Evolutionary conservation across 2,329 filamentous ascomycete genomes (phyloP).

Genomic region (Graphilbum sp.): DNA sequence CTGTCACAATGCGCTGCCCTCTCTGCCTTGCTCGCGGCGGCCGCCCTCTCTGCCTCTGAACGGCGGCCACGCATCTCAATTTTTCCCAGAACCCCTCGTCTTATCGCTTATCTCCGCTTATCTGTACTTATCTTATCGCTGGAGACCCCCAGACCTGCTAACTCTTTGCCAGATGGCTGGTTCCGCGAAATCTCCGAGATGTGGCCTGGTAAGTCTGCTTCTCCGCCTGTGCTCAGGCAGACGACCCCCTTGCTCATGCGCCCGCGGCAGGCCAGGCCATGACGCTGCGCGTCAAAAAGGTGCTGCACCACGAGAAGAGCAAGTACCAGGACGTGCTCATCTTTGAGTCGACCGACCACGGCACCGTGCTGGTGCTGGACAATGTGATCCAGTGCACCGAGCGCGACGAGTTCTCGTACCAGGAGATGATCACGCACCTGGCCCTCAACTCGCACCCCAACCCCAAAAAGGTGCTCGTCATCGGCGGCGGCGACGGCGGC

Average conservation of each 20-base stretch:
- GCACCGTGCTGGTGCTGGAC: conserved; percentile 90
- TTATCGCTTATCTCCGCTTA: conserved; percentile 7
- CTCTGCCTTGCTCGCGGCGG: too few relatives aligned
- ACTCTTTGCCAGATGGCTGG: conserved; percentile 68
- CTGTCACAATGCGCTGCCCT: too few relatives aligned
- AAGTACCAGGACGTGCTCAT: conserved; percentile 98
- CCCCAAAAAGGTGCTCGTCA: conserved; percentile 96
- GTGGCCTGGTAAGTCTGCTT: conserved; percentile 60
- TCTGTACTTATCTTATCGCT: not conserved
- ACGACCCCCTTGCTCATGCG: conserved; percentile 1
- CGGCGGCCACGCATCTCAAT: not conserved
- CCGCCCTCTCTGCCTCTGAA: too few relatives aligned
- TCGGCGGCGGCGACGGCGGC: conserved; percentile 92
- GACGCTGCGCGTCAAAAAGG: conserved; percentile 94
- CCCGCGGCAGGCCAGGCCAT: conserved; percentile 64
- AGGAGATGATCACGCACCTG: conserved; percentile 99
- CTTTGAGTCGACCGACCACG: conserved; percentile 96
- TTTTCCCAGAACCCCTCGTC: not conserved
- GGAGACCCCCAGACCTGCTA: not conserved
- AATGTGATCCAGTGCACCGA: conserved; percentile 99
- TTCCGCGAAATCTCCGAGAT: conserved; percentile 98
- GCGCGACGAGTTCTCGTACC: conserved; percentile 97
- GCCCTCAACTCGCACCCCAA: conserved; percentile 97
- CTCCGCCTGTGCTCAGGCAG: not conserved
- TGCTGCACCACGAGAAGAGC: conserved; percentile 98